Percentiles rank a stretch among this genome's conserved stretches.
phyloP scores from a whole-genome alignment of 805 yeast genomes.

The Candida verbasci region DNA sequence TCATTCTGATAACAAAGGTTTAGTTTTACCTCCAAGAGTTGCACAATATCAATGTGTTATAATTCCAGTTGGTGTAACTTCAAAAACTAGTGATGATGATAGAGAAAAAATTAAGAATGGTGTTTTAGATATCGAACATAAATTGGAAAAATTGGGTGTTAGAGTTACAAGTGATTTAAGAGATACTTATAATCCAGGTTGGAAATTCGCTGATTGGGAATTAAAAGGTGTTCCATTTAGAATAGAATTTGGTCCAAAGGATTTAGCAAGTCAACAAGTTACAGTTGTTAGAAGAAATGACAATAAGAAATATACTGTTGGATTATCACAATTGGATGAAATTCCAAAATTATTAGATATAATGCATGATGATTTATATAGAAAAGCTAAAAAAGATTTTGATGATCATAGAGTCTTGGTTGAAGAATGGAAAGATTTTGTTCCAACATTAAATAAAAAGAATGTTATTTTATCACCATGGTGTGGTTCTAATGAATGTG shows the following conservation, averaged over 20 bases:
- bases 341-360: constrained; percentile 76
- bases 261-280: constrained; percentile 72
- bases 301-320: constrained; percentile 66
- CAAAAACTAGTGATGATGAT: constrained; percentile 74
- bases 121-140: constrained; percentile 63
- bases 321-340: constrained; percentile 57
- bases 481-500: constrained; percentile 95
- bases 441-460: constrained; percentile 85
- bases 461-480: constrained; percentile 92
- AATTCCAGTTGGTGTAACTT: constrained; percentile 92
- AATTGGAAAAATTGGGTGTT: constrained; percentile 57
- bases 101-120: constrained; percentile 66
- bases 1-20: constrained; percentile 97
- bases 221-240: constrained; percentile 93
- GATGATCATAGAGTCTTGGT: constrained; percentile 82
- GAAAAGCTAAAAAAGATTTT: constrained; percentile 74
- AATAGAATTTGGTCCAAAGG: constrained; percentile 95
- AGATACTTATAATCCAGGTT: constrained; percentile 94
- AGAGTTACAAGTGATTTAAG: constrained; percentile 85
- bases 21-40: constrained; percentile 96
- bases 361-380: constrained; percentile 72
- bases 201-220: constrained; percentile 98
- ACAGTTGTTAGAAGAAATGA: constrained; percentile 92
- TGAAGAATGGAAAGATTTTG: constrained; percentile 86
- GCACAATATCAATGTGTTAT: constrained; percentile 90